Evolutionary conservation across 169 alveolate species (phyloP).

Genomic region (Babesia ovata): DNA sequence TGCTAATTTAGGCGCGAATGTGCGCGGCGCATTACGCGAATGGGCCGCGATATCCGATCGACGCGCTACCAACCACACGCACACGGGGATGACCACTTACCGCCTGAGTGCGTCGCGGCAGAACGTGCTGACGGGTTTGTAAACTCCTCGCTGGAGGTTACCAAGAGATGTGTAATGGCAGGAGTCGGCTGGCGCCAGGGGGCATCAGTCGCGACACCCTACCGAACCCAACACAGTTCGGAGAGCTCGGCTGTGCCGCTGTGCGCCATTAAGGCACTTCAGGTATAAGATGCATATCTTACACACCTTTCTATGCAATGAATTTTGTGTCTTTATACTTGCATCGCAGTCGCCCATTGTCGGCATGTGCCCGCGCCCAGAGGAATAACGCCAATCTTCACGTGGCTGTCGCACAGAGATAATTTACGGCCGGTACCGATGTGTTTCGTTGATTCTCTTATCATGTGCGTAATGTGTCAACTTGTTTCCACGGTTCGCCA

Average conservation of each 20-base stretch:
- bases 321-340: no score
- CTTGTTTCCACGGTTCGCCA: neutral
- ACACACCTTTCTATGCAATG: neutral
- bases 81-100: constrained; percentile 24
- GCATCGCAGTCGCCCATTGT: no score
- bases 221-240: constrained; percentile 36
- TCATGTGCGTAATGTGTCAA: neutral
- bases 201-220: constrained; percentile 23
- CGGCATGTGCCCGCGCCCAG: no score
- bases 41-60: neutral
- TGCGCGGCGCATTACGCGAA: constrained; percentile 12
- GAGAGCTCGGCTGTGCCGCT: constrained; percentile 2
- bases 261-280: constrained; percentile 24
- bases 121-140: constrained; percentile 3
- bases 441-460: neutral
- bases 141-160: constrained; percentile 23
- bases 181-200: constrained; percentile 19
- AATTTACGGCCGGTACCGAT: no score
- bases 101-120: constrained; percentile 20
- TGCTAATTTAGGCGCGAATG: neutral
- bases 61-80: constrained; percentile 5
- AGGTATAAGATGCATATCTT: neutral
- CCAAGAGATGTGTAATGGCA: constrained; percentile 38
- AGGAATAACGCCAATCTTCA: no score
- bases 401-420: no score